A percentile compares a stretch with the other conserved stretches of the same genome.
These are phyloP conservation scores for Kazachstania africana DNA, from an alignment of 805 yeast genomes.

Conservation along the genomic window DNA sequence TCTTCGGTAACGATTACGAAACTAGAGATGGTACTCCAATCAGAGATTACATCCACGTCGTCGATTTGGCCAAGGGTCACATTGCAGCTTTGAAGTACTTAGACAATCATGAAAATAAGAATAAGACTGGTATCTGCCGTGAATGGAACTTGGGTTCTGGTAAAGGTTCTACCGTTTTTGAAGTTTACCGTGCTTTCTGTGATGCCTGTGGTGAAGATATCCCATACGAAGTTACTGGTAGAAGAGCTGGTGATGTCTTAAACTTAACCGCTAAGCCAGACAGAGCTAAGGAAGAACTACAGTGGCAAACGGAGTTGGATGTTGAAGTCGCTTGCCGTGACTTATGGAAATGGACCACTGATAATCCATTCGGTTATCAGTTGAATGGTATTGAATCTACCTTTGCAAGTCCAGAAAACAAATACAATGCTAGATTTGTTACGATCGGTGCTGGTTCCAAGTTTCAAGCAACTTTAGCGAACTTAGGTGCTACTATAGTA, in stretches of 20 bases:
- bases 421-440: conserved; percentile 21
- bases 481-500: conserved; percentile 42
- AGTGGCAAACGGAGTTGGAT: conserved; percentile 47
- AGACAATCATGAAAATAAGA: conserved; percentile 14
- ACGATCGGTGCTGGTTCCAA: conserved; percentile 23
- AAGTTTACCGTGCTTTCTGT: conserved; percentile 53
- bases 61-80: conserved; percentile 71
- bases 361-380: conserved; percentile 53
- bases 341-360: conserved; percentile 67
- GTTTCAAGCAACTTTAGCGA: conserved; percentile 33
- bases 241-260: conserved; percentile 69
- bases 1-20: conserved; percentile 63
- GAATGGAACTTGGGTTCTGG: conserved; percentile 85
- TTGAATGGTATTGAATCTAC: conserved; percentile 15
- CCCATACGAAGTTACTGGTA: conserved; percentile 51
- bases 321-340: conserved; percentile 58
- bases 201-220: conserved; percentile 51
- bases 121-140: conserved; percentile 48
- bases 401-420: conserved; percentile 12
- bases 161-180: conserved; percentile 65
- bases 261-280: conserved; percentile 61
- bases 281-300: conserved; percentile 53
- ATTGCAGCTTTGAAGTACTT: conserved; percentile 57
- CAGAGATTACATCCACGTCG: conserved; percentile 71
- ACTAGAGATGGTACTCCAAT: conserved; percentile 73